Evolutionary conservation across 1,284 basidiomycete species (phyloP).

Genomic region (Rhodotorula sp.): DNA sequence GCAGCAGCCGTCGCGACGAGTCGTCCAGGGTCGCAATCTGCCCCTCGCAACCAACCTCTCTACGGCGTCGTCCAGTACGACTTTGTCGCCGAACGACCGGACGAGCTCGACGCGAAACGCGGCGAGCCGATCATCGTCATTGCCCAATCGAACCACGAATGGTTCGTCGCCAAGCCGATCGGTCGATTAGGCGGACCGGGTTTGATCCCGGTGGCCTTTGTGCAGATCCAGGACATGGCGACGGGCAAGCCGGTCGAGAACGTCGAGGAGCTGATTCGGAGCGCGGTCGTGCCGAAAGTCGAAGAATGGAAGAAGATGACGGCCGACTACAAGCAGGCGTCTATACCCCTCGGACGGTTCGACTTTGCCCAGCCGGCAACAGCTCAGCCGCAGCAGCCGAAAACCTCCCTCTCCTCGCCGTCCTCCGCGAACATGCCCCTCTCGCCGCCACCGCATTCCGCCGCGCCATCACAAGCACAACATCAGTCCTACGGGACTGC

Average conservation of each 20-base stretch:
- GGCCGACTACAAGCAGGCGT: constrained; percentile 91
- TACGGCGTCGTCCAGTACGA: constrained; percentile 96
- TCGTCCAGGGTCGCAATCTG: constrained; percentile 38
- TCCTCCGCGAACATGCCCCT: constrained; percentile 51
- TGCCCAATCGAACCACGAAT: constrained; percentile 73
- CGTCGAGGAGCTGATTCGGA: constrained; percentile 73
- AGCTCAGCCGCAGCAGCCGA: constrained; percentile 7
- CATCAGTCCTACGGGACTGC: not conserved
- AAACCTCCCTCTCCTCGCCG: constrained; percentile 6
- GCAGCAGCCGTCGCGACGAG: not conserved
- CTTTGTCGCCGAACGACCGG: constrained; percentile 87
- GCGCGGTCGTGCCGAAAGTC: constrained; percentile 76
- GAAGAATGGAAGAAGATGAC: constrained; percentile 98
- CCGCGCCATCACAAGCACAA: not conserved
- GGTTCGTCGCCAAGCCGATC: constrained; percentile 80
- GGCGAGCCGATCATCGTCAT: constrained; percentile 81
- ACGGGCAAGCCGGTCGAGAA: constrained; percentile 72
- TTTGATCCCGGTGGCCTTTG: constrained; percentile 92
- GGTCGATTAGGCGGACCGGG: constrained; percentile 90
- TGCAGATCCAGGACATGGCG: constrained; percentile 88
- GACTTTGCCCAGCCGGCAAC: constrained; percentile 55
- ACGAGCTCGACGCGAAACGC: constrained; percentile 91
- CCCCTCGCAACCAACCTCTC: constrained; percentile 47
- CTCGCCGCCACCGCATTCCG: not conserved
- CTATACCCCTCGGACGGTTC: constrained; percentile 87